These are phyloP conservation scores for Trypanosoma caninum DNA, from an alignment of 208 protist genomes.

Conservation along the genomic window DNA sequence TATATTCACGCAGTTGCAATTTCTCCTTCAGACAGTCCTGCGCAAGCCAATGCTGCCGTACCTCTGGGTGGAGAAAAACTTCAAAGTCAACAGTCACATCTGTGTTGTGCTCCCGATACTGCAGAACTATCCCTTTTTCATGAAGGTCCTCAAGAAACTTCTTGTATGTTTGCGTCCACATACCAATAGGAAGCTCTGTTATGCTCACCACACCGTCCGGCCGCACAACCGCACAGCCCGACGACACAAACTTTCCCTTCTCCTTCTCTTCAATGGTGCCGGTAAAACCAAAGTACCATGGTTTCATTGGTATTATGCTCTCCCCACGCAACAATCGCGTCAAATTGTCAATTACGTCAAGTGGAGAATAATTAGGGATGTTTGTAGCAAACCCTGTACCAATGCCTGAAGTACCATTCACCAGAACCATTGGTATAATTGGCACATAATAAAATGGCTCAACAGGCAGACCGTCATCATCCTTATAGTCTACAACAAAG, in stretches of 20 bases:
- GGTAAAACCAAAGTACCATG: constrained; percentile 98
- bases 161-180: constrained; percentile 97
- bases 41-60: constrained; percentile 68
- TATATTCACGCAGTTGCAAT: constrained; percentile 89
- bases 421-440: constrained; percentile 98
- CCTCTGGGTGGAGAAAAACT: constrained; percentile 85
- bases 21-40: constrained; percentile 87
- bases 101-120: constrained; percentile 97
- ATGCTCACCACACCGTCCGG: constrained; percentile 91
- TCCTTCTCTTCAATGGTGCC: constrained; percentile 85
- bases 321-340: constrained; percentile 82
- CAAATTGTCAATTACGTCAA: constrained; percentile 94
- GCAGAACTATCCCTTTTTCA: constrained; percentile 86
- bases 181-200: constrained; percentile 96
- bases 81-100: constrained; percentile 96
- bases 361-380: constrained; percentile 99
- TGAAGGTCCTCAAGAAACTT: constrained; percentile 93
- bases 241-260: constrained; percentile 78
- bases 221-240: constrained; percentile 58
- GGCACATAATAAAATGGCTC: constrained; percentile 99
- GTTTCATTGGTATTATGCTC: constrained; percentile 78
- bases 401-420: constrained; percentile 99
- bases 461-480: constrained; percentile 98
- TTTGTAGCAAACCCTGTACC: constrained; percentile 99
- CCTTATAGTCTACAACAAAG: constrained; percentile 95